Evolutionary conservation across 495 filamentous ascomycete species (phyloP), one percentile per base, ranked within the genome.

Genomic region (Aspergillus sclerotiicarbonarius): DNA sequence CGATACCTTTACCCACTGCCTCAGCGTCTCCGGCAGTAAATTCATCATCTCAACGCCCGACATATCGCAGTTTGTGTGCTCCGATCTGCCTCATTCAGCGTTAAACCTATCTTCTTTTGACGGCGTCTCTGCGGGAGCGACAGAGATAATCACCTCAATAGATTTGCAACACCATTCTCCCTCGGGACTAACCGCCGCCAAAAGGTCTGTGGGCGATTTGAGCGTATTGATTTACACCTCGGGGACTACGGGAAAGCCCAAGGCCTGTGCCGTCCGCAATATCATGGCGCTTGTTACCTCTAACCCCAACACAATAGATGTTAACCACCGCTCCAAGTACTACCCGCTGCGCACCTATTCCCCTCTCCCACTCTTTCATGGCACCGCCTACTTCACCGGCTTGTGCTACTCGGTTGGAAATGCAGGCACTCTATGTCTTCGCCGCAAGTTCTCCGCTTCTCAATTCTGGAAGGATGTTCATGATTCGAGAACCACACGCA

Each of bases 301-400:
- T n/a, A 79, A 57, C 15, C 69, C 78, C 0, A 56, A 72, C 2
- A 65, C 73, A 8, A 43, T 58, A 29, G 80, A 80, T 44, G 53
- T 60, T 21, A 64, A 70, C n/a, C 66, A 74, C 29, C 68, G 55
- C 3, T 62, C 62, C 2, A 79, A 73, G 41, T 81, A 80, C 67
- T 75, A 67, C 50, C 77, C 78, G 0, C 86, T 96, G 54, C 80
- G 87, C 25, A 87, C 89, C 62, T 97, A 97, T 71, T 96, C 91
- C 71, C 85, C 85, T 18, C 92, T 98, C 78, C 94, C 94, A 0
- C 82, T 98, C 16, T 98, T 96, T 71, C 94, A 98, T 73, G 87
- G 89, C 53, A 84, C 77, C 19, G 89, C 92, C 13, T 82, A 93
- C 51, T 82, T 87, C 61, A 74, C 93, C 0, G 87, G 88, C 31